Evolutionary conservation across 768 basidiomycete species (phyloP), one percentile per base, ranked within the genome.

Genomic region (Hygrocybe punicea): DNA sequence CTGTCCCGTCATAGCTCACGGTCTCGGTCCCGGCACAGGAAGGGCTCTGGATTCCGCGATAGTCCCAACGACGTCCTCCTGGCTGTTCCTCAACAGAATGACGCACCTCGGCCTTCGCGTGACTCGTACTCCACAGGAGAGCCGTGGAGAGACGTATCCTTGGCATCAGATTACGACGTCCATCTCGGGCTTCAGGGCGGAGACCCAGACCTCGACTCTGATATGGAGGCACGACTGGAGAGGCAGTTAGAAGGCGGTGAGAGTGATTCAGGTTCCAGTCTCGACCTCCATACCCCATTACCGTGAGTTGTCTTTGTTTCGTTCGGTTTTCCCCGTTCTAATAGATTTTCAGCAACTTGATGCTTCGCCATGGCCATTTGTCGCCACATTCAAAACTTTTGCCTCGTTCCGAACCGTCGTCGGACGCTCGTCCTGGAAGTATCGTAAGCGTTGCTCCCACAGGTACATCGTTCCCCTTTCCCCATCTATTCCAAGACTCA

Each of bases 271-370:
- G 53, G 85, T 70, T 86, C 84, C 16, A 84, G 83, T 67, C 65
- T 87, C 50, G 86, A 87, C 69, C 63, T 87, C 33, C 85, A 86
- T 62, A 87, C 86, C 1, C 84, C 85, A 0, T 66, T 87, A 8
- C 84, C 86, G 85, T 86, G 62, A 69, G 85, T 81, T 8, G 57
- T 9, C 11, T 8, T 25, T 53, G 53, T 55, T 35, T 56, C 24
- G 61, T 54, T 44, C 25, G 45, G 13, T 56, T 56, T 33, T 58
- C 46, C 1, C 51, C 46, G 4, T 53, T 54, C 21, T 11, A 16
- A 23, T 16, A 13, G 14, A 23, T 19, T 34, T 29, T 8, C 60
- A 87, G 86, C 1, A 79, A 84, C 60, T 66, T 87, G 37, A 87
- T 88, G 84, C 69, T 87, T 36, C 78, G 80, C 8, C 80, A 86